phyloP scores from a whole-genome alignment of 768 basidiomycete species.

The Xerocomus spinulosus region DNA sequence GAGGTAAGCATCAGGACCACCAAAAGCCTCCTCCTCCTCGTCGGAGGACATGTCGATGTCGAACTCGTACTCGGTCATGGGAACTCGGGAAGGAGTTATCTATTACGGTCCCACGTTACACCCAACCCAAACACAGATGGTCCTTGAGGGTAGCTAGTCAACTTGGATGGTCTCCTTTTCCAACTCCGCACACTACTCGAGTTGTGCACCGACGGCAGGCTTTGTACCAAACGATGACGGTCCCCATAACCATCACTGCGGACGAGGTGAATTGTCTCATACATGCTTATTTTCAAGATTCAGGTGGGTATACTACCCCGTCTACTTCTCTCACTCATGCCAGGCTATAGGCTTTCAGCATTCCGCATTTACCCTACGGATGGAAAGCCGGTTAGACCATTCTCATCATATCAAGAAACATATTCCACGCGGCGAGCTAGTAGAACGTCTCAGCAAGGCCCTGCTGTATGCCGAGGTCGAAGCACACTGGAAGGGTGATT shows the following conservation, averaged over 20 bases:
- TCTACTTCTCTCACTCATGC: slow-evolving; percentile 8
- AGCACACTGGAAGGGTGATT: slow-evolving; percentile 70
- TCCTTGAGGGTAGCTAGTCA: no score
- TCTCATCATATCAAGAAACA: slow-evolving; percentile 67
- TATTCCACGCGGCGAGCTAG: slow-evolving; percentile 75
- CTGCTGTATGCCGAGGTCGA: slow-evolving; percentile 80
- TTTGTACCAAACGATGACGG: slow-evolving; percentile 26
- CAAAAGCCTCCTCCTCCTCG: slow-evolving; percentile 33
- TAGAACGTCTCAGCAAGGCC: slow-evolving; percentile 77
- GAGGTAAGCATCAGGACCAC: slow-evolving; percentile 33
- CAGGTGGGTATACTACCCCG: slow-evolving; percentile 41
- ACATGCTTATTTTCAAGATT: slow-evolving; percentile 79
- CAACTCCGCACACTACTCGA: slow-evolving; percentile 20
- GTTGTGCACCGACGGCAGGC: not conserved
- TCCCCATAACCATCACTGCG: slow-evolving; percentile 62
- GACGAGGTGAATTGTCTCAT: slow-evolving; percentile 85
- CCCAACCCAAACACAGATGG: not conserved
- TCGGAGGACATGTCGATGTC: slow-evolving; percentile 16
- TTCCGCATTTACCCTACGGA: slow-evolving; percentile 74
- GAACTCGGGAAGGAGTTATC: slow-evolving; percentile 6
- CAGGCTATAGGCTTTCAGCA: slow-evolving; percentile 64
- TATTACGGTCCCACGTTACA: not conserved
- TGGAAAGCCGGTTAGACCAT: slow-evolving; percentile 66
- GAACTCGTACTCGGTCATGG: slow-evolving; percentile 21
- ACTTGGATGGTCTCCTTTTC: no score